These are phyloP conservation scores for Tilletia indica DNA, from an alignment of 1,284 basidiomycete species.

Conservation along the genomic window DNA sequence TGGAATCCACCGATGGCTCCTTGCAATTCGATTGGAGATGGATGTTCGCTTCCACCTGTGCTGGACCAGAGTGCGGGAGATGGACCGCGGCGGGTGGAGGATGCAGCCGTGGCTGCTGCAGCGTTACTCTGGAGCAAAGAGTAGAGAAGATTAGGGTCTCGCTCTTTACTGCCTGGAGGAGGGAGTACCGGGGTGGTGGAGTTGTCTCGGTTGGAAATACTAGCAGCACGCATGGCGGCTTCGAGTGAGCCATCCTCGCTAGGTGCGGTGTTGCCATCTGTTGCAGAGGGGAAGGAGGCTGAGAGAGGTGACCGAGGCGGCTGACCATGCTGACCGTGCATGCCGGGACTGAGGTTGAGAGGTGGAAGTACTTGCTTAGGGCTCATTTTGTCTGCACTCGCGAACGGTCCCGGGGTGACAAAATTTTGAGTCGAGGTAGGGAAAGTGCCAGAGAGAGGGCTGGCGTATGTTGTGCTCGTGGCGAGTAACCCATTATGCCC, in stretches of 20 bases:
- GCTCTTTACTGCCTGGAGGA: neutral
- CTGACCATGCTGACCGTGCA: neutral
- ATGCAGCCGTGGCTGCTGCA: neutral
- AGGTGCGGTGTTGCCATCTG: neutral
- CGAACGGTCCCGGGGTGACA: neutral
- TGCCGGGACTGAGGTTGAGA: neutral
- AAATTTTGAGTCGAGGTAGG: neutral
- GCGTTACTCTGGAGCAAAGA: slow-evolving; percentile 7
- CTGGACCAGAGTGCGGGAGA: neutral
- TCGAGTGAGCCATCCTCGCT: neutral
- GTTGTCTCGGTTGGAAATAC: neutral
- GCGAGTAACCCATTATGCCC: slow-evolving; percentile 1
- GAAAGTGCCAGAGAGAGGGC: neutral
- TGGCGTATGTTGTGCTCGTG: neutral
- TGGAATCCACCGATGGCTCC: neutral
- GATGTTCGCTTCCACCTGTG: neutral
- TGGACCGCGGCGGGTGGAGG: neutral
- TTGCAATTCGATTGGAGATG: slow-evolving; percentile 1
- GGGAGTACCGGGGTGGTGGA: slow-evolving; percentile 11
- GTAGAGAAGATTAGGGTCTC: slow-evolving; percentile 5
- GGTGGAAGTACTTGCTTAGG: neutral
- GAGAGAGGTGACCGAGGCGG: neutral
- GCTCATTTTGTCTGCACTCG: neutral
- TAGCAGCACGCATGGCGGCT: neutral
- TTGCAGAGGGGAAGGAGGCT: neutral